Base-by-base conservation (phyloP, 768 basidiomycete species). In the Lactarius pseudohatsudake region DNA sequence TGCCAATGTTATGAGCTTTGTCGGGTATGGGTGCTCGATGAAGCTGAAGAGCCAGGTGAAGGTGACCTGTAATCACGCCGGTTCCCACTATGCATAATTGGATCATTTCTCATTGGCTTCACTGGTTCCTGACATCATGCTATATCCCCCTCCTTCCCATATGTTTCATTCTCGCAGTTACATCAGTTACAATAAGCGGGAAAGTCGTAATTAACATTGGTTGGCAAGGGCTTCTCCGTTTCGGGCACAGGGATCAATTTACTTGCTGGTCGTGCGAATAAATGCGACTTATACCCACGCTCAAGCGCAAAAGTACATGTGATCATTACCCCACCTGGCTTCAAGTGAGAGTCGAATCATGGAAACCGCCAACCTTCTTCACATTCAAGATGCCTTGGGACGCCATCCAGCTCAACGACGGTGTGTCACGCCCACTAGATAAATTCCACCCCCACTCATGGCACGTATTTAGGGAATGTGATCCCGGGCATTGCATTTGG, bases 401-500 rank as follows among this genome's bases (percentile, higher is more conserved):
- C 40, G 64, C 67, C 22, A 81, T 87, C 67, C 79, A 78, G 70
- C 77, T 88, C 34, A 88, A 86, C 75, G 85, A 87, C 68, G 86
- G 87, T 84, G 61, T 64, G 79, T 65, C 3, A 18, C 16, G 15
- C n/a, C 28, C 9, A 32, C n/a, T 16, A 15, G 18, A 34, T 13
- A 15, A 18, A 34, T 11, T 32, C 41, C 4, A 16, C 16, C 16
- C 47, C 30, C 61, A 47, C 13, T 47, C 38, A 53, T 30, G 30
- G 22, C 36, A 41, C 22, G 9, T 32, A 30, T 13, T 54, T 62
- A 86, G 84, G 85, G 6, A 75, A 79, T 59, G 71, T 65, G 32
- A 79, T 77, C 76, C 86, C 73, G 78, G 79, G 66, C 80, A 73
- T 90, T 55, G 87, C 81, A 68, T 86, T 85, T 71, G 88, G 87